Evolutionary conservation across 73 alveolate species (phyloP), one percentile per base, ranked within the genome.

Genomic region (Paramecium octaurelia): DNA sequence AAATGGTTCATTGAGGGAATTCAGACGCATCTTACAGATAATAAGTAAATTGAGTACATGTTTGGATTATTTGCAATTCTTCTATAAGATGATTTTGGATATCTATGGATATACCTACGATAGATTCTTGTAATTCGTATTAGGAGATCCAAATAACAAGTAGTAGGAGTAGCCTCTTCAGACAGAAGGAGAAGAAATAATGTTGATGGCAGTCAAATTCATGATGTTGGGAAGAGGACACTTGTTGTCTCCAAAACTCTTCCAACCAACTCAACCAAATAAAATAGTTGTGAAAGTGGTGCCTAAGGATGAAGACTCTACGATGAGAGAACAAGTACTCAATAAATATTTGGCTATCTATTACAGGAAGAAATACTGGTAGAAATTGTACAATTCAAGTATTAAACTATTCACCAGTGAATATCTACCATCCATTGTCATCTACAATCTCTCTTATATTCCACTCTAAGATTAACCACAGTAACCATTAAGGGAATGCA

Each of bases 401-500:
- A 59, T 80, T 1, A 80, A 80, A 80, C 14, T 80, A 8, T 9
- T 80, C 4, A 80, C 91, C 20, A 40, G 75, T 16, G 91, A 80
- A 16, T 80, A 80, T 48, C 46, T 80, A 43, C 91, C 91, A 20
- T 42, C 91, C 1, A 80, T 80, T 9, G 91, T 80, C 4, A 80
- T 80, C 4, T 80, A 80, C 57, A 80, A 48, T 48, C 31, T 44
- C 7, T 31, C 76, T 3, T 80, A 18, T 24, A 80, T 80, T 24
- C 91, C 91, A 43, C 20, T 80, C 0, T 35, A 80, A 44, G 91
- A 80, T 42, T 14, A 43, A 23, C 44, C 91, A 18, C 24, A 80
- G 21, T 46, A 80, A 44, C 76, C 91, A 8, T 23, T 80, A 18
- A 80, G 91, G 46, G 91, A 80, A 48, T 80, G 91, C 21, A 80